These are phyloP conservation scores for Zizania palustris DNA, from an alignment of 202 grass and related monocot genomes.

Conservation along the genomic window DNA sequence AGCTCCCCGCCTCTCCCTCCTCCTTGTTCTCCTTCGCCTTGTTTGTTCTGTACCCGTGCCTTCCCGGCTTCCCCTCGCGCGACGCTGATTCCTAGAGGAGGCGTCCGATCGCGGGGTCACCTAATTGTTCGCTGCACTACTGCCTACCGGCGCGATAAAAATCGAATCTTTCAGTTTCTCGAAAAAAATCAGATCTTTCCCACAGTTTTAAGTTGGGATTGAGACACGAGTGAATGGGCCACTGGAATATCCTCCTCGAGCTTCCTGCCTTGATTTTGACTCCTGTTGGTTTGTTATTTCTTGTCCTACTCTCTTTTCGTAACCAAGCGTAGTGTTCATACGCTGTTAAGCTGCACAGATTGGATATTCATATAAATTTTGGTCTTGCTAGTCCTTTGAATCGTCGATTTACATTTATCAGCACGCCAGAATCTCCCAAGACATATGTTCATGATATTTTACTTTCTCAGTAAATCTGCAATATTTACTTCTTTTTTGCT, in stretches of 20 bases:
- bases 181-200: neutral
- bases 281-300: neutral
- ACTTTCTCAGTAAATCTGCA: neutral
- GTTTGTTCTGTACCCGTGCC: neutral
- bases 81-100: neutral
- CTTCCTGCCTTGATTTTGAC: neutral
- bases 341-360: neutral
- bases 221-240: conserved; percentile 40
- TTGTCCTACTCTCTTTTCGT: neutral
- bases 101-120: neutral
- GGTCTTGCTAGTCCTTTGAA: neutral
- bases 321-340: neutral
- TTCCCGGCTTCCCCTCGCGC: neutral
- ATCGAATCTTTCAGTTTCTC: neutral
- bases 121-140: no score
- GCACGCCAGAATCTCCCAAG: neutral
- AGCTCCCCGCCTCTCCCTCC: neutral
- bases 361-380: neutral
- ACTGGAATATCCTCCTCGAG: conserved; percentile 4
- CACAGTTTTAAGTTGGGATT: neutral
- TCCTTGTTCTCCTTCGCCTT: neutral
- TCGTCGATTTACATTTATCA: neutral
- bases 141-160: neutral
- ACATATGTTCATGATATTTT: neutral
- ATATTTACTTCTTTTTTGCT: neutral